These are phyloP conservation scores for Penium margaritaceum DNA, from an alignment of 139 green algal species.

Conservation along the genomic window DNA sequence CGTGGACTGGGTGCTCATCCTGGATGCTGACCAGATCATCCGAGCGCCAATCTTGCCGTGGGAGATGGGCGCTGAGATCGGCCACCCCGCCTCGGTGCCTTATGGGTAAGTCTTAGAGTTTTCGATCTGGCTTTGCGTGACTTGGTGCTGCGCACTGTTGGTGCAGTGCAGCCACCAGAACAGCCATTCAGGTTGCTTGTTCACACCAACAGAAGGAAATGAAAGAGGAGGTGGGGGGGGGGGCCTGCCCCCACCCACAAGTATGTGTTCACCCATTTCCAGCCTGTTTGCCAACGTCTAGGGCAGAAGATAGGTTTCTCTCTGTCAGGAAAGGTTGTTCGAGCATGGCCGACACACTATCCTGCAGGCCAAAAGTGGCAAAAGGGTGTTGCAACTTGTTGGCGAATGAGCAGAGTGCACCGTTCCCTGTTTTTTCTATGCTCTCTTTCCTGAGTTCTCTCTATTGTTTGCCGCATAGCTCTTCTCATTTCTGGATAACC, in stretches of 20 bases:
- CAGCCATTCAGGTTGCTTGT: too few relatives aligned
- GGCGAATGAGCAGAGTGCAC: too few relatives aligned
- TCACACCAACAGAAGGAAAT: too few relatives aligned
- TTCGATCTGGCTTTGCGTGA: neutral
- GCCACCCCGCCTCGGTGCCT: conserved; percentile 39
- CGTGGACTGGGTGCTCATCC: conserved; percentile 46
- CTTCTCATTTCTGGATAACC: neutral
- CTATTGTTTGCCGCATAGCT: neutral
- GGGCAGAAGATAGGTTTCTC: too few relatives aligned
- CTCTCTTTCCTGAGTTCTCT: neutral
- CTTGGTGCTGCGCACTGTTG: too few relatives aligned
- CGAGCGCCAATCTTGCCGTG: conserved; percentile 25
- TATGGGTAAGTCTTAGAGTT: conserved; percentile 42
- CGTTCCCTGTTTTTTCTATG: neutral
- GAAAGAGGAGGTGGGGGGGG: too few relatives aligned
- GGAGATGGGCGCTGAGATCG: conserved; percentile 21
- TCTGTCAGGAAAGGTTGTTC: too few relatives aligned
- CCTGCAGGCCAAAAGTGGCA: too few relatives aligned
- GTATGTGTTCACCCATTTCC: neutral
- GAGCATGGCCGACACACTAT: too few relatives aligned
- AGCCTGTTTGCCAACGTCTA: too few relatives aligned
- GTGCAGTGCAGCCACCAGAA: too few relatives aligned
- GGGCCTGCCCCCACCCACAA: neutral
- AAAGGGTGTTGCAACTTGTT: too few relatives aligned
- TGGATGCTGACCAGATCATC: conserved; percentile 51